Percentiles rank a stretch among this genome's conserved stretches.
Evolutionary conservation across 805 yeast genomes (phyloP).

Genomic region (Torulaspora delbrueckii): DNA sequence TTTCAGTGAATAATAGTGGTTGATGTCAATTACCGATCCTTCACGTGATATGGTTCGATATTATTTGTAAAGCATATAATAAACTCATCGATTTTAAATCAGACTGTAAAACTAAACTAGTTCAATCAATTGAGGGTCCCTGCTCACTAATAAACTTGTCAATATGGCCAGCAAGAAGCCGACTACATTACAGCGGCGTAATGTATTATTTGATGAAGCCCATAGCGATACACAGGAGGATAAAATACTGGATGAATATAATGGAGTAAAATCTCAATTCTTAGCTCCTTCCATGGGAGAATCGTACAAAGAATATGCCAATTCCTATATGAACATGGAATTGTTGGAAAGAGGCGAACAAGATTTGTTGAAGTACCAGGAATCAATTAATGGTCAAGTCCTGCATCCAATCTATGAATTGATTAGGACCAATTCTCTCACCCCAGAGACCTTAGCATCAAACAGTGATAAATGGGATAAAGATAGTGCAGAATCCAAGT

Average conservation of each 20-base stretch:
- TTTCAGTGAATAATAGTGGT: neutral
- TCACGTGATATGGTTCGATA: constrained; percentile 1
- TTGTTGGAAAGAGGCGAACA: constrained; percentile 24
- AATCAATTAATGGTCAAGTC: constrained; percentile 25
- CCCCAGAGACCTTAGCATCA: constrained; percentile 18
- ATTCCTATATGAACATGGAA: constrained; percentile 13
- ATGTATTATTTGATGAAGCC: constrained; percentile 4
- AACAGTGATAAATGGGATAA: constrained; percentile 20
- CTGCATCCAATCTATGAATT: constrained; percentile 28
- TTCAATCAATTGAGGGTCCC: neutral
- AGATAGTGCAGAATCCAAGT: constrained; percentile 20
- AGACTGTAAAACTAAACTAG: neutral
- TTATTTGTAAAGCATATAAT: neutral
- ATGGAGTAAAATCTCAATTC: constrained; percentile 3
- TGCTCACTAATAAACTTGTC: neutral
- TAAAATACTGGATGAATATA: constrained; percentile 2
- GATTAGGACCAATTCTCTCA: constrained; percentile 20
- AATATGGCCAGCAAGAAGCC: constrained; percentile 3
- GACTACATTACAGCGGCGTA: constrained; percentile 3
- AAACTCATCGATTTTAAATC: neutral
- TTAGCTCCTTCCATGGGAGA: constrained; percentile 20
- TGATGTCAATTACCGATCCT: neutral
- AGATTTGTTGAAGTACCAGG: constrained; percentile 20
- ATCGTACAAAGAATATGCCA: constrained; percentile 15
- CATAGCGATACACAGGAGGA: constrained; percentile 3